phyloP scores from a whole-genome alignment of 768 basidiomycete genomes.

The Russula lepida region DNA sequence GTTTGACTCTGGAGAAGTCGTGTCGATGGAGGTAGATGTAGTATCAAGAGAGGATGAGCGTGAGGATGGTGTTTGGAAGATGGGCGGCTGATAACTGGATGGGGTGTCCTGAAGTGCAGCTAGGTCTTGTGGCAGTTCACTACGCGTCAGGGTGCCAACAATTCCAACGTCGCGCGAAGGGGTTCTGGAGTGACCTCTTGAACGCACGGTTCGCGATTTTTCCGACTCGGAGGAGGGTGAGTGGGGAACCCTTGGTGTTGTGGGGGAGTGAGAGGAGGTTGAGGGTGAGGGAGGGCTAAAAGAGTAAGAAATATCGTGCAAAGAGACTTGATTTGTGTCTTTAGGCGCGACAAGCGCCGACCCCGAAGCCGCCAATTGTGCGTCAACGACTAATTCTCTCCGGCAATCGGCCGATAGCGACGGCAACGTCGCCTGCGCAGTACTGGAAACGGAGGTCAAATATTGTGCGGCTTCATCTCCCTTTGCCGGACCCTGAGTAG shows the following conservation, averaged over 20 bases:
- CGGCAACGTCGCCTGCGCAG: neutral
- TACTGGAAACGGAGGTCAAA: neutral
- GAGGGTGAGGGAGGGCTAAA: slow-evolving; percentile 31
- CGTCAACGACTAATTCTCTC: neutral
- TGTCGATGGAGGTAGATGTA: slow-evolving; percentile 6
- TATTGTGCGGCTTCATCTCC: neutral
- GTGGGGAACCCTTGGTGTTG: neutral
- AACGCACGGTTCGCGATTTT: neutral
- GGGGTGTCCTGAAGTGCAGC: slow-evolving; percentile 9
- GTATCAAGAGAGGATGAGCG: slow-evolving; percentile 27
- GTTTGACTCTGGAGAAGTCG: neutral
- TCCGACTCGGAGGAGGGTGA: neutral
- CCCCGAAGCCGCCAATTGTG: slow-evolving; percentile 6
- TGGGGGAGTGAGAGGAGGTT: slow-evolving; percentile 25
- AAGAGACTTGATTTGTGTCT: neutral
- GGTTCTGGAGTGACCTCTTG: slow-evolving; percentile 29
- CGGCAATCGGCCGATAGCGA: slow-evolving; percentile 1
- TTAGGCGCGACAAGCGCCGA: slow-evolving; percentile 11
- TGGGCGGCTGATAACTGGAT: slow-evolving; percentile 28
- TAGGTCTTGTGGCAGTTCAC: slow-evolving; percentile 23
- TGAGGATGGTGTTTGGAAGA: slow-evolving; percentile 33
- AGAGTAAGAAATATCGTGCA: neutral
- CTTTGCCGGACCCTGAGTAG: neutral
- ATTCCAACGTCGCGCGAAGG: slow-evolving; percentile 45
- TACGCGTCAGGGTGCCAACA: slow-evolving; percentile 35